Evolutionary conservation across 257 asterid species (phyloP).

Genomic region (Lycium ferocissimum): DNA sequence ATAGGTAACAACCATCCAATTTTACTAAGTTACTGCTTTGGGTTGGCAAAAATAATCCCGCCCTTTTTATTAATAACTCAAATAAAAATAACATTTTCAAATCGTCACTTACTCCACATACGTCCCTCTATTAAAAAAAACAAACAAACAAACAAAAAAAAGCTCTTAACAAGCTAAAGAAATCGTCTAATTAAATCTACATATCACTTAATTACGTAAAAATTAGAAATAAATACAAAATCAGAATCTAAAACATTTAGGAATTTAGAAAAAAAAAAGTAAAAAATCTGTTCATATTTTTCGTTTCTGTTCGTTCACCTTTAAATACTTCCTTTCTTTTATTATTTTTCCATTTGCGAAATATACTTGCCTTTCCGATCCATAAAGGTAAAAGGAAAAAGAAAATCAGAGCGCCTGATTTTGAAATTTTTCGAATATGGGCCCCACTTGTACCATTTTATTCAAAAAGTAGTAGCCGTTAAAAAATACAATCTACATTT

Average conservation of each 20-base stretch:
- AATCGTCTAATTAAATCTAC: neutral
- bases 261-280: neutral
- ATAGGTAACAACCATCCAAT: no score
- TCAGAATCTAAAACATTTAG: neutral
- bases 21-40: no score
- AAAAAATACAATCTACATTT: neutral
- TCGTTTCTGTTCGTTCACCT: neutral
- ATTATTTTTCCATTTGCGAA: neutral
- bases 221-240: neutral
- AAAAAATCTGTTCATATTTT: neutral
- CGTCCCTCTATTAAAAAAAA: neutral
- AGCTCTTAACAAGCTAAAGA: no score
- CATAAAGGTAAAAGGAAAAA: neutral
- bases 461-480: slow-evolving; percentile 22
- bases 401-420: slow-evolving; percentile 18
- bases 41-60: no score
- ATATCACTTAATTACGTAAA: neutral
- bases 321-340: no score
- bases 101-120: neutral
- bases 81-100: neutral
- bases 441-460: neutral
- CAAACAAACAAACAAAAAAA: no score
- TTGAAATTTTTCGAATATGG: slow-evolving; percentile 31
- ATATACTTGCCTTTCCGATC: neutral
- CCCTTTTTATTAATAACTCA: neutral